Evolutionary conservation across 2,329 filamentous ascomycete genomes (phyloP).

Genomic region (Ophioceras dolichostomum): DNA sequence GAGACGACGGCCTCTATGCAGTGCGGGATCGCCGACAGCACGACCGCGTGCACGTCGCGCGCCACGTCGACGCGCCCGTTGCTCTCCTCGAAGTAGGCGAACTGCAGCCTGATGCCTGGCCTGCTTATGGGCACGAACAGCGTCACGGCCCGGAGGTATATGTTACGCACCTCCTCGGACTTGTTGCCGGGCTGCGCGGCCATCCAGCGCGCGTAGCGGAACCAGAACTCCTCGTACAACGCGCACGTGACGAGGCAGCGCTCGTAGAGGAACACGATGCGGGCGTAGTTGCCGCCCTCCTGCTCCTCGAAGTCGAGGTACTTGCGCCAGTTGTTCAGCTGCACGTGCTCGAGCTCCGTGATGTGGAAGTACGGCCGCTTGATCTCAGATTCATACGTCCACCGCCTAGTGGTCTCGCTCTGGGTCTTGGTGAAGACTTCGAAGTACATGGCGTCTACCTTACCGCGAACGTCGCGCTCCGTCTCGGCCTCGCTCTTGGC

Average conservation of each 20-base stretch:
- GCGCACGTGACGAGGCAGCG: constrained; percentile 86
- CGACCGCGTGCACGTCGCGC: constrained; percentile 70
- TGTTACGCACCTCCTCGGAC: constrained; percentile 80
- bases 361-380: constrained; percentile 97
- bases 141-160: constrained; percentile 77
- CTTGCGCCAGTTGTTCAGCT: constrained; percentile 85
- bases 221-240: constrained; percentile 96
- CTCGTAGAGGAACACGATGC: constrained; percentile 80
- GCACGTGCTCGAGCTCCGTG: constrained; percentile 75
- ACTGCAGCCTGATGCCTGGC: constrained; percentile 75
- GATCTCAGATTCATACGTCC: constrained; percentile 89
- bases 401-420: constrained; percentile 79
- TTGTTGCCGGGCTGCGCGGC: constrained; percentile 64
- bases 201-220: constrained; percentile 96
- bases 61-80: constrained; percentile 64
- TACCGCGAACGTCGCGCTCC: constrained; percentile 69
- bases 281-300: constrained; percentile 57
- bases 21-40: constrained; percentile 64
- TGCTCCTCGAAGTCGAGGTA: constrained; percentile 93
- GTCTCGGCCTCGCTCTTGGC: constrained; percentile 59
- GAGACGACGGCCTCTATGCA: constrained; percentile 82
- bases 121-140: constrained; percentile 79
- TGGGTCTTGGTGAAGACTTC: constrained; percentile 74
- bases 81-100: constrained; percentile 90
- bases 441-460: constrained; percentile 70